Percentiles rank a stretch among this genome's conserved stretches.
These are phyloP conservation scores for Solanum piurae DNA, from an alignment of 257 asterid genomes.

Conservation along the genomic window DNA sequence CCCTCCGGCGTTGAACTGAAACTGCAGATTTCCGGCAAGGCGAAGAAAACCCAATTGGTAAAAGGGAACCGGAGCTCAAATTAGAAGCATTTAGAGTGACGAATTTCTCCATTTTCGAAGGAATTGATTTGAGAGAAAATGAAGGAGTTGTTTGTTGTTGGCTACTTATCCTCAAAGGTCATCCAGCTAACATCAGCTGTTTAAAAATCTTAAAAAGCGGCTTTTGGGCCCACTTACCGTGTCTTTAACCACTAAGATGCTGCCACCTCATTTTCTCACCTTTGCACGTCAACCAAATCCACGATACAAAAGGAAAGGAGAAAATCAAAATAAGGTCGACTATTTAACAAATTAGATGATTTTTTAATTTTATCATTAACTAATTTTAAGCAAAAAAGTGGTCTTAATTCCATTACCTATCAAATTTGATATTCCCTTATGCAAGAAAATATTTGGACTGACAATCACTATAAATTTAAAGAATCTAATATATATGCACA, in stretches of 20 bases:
- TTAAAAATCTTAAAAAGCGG: neutral
- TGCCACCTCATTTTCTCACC: constrained; percentile 8
- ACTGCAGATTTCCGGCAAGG: constrained; percentile 22
- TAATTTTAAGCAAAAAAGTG: neutral
- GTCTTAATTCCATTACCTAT: neutral
- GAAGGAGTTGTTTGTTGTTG: neutral
- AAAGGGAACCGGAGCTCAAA: constrained; percentile 26
- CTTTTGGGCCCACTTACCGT: constrained; percentile 4
- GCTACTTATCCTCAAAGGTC: neutral
- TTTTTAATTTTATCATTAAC: neutral
- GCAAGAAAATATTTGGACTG: neutral
- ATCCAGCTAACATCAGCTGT: neutral
- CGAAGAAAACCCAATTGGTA: constrained; percentile 34
- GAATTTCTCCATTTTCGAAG: constrained; percentile 37
- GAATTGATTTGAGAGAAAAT: constrained; percentile 1
- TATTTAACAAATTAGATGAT: neutral
- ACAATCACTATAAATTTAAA: neutral
- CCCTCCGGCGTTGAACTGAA: constrained; percentile 5
- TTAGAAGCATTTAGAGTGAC: constrained; percentile 25
- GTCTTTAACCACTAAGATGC: constrained; percentile 3
- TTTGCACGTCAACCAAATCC: neutral
- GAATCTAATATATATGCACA: neutral
- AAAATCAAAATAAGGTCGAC: neutral
- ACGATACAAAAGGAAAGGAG: neutral
- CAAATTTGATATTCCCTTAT: neutral